phyloP scores from a whole-genome alignment of 306 rosid genomes.

The Arachis stenosperma region DNA sequence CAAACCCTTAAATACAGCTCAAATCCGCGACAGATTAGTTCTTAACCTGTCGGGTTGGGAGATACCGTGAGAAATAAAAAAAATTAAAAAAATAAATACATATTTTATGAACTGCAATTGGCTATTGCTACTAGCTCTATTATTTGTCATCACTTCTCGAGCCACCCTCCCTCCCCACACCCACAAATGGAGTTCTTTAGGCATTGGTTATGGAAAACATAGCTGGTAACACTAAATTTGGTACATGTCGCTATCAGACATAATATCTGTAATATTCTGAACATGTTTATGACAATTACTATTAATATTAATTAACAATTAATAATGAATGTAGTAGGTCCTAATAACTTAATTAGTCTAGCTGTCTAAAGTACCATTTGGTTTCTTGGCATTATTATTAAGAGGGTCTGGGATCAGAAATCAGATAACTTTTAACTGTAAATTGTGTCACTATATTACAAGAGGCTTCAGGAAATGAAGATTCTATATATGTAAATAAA shows the following conservation, averaged over 20 bases:
- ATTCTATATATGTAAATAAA: constrained; percentile 26
- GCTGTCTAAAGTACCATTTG: constrained; percentile 36
- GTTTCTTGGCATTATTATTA: constrained; percentile 27
- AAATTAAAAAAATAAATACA: too few species aligned
- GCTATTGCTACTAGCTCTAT: constrained; percentile 20
- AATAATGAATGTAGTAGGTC: constrained; percentile 8
- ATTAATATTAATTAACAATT: not conserved
- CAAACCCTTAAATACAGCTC: too few species aligned
- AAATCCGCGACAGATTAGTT: too few species aligned
- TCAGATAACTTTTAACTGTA: not conserved
- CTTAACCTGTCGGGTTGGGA: too few species aligned
- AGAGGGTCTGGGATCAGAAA: constrained; percentile 20
- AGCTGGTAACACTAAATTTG: constrained; percentile 35
- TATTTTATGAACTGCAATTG: too few species aligned
- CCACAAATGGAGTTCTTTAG: constrained; percentile 2
- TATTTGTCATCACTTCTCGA: constrained; percentile 43
- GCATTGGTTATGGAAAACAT: constrained; percentile 21
- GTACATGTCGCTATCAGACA: constrained; percentile 38
- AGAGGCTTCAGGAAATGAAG: constrained; percentile 10
- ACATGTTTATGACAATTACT: not conserved
- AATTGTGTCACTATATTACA: constrained; percentile 15
- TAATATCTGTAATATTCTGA: not conserved
- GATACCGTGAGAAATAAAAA: too few species aligned
- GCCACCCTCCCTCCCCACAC: constrained; percentile 28
- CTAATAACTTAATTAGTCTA: constrained; percentile 28